These are phyloP conservation scores for Solanum clarkiae DNA, from an alignment of 257 asterid species.

Conservation along the genomic window DNA sequence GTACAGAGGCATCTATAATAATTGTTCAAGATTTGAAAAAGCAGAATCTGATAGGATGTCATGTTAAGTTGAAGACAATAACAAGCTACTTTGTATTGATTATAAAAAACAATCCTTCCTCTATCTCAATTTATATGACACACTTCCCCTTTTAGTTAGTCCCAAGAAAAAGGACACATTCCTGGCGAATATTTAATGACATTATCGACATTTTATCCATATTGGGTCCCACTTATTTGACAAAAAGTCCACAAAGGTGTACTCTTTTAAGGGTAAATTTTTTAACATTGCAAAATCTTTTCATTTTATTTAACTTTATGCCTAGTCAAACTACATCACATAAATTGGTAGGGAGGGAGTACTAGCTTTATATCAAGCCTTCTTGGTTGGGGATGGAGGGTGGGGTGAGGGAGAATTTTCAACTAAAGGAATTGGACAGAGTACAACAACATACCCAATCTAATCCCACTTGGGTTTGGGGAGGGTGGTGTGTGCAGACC, in stretches of 20 bases:
- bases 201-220: background rate
- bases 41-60: background rate
- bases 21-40: background rate
- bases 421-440: background rate
- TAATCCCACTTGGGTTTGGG: background rate
- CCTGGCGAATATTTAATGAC: background rate
- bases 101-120: background rate
- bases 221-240: background rate
- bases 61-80: background rate
- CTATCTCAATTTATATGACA: background rate
- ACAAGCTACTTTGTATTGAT: background rate
- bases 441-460: background rate
- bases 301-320: background rate
- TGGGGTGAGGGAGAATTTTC: background rate
- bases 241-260: background rate
- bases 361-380: background rate
- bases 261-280: background rate
- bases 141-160: background rate
- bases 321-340: background rate
- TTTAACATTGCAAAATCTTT: background rate
- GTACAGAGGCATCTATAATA: background rate
- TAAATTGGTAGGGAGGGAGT: background rate
- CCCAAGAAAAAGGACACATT: background rate
- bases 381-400: background rate
- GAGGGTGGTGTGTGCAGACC: background rate